A percentile compares a stretch with the other conserved stretches of the same genome.
Evolutionary conservation across 2,329 filamentous ascomycete genomes (phyloP).

Genomic region (Botrytis tulipae): DNA sequence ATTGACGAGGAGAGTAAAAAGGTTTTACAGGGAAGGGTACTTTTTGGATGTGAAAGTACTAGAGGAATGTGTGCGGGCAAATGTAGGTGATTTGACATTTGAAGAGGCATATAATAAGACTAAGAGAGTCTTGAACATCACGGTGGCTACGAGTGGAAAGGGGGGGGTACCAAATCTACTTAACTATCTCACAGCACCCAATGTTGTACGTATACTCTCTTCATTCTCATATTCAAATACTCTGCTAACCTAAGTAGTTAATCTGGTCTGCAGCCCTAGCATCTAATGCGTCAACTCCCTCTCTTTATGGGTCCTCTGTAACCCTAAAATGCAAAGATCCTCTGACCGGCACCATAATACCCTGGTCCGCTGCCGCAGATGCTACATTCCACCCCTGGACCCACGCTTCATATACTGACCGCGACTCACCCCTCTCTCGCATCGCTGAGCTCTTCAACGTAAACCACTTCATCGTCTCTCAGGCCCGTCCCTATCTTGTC

Average conservation of each 20-base stretch:
- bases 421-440: slow-evolving; percentile 57
- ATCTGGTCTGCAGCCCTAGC: slow-evolving; percentile 61
- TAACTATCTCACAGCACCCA: slow-evolving; percentile 90
- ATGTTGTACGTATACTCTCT: slow-evolving; percentile 66
- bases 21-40: slow-evolving; percentile 75
- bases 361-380: slow-evolving; percentile 52
- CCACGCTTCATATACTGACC: slow-evolving; percentile 52
- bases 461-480: slow-evolving; percentile 91
- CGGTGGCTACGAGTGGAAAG: slow-evolving; percentile 72
- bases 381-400: slow-evolving; percentile 57
- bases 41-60: slow-evolving; percentile 80
- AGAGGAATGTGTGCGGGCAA: slow-evolving; percentile 78
- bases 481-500: slow-evolving; percentile 84
- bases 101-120: slow-evolving; percentile 87
- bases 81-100: slow-evolving; percentile 87
- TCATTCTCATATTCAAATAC: too few relatives aligned
- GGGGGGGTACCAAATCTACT: slow-evolving; percentile 79
- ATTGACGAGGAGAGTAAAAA: slow-evolving; percentile 60
- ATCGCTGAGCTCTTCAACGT: slow-evolving; percentile 69
- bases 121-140: slow-evolving; percentile 88
- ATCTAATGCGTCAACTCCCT: slow-evolving; percentile 51
- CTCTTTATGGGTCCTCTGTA: slow-evolving; percentile 50
- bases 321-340: slow-evolving; percentile 63
- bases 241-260: slow-evolving; percentile 41
- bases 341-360: slow-evolving; percentile 54